phyloP scores from a whole-genome alignment of 768 basidiomycete species.

The Gelatoporia subvermispora region DNA sequence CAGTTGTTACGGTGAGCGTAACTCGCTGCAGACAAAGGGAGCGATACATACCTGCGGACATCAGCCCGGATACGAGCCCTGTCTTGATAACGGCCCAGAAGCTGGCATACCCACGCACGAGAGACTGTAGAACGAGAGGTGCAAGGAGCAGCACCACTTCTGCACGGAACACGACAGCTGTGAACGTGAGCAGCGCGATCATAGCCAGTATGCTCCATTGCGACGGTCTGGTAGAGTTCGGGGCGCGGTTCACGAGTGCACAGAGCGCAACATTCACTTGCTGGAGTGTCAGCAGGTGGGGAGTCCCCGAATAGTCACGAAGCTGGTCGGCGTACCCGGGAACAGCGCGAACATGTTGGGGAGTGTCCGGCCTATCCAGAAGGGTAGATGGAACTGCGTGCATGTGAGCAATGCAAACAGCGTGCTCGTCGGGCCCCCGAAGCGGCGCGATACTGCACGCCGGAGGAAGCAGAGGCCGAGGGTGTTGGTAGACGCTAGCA shows the following conservation, averaged over 20 bases:
- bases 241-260: conserved; percentile 40
- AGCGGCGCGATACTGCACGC: conserved; percentile 56
- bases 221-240: conserved; percentile 36
- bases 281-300: background rate
- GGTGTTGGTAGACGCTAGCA: conserved; percentile 64
- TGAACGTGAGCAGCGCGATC: conserved; percentile 58
- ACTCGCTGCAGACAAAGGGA: background rate
- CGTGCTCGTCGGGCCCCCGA: conserved; percentile 51
- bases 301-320: background rate
- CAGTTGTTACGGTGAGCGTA: background rate
- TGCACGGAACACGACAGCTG: conserved; percentile 70
- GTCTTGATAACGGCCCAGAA: conserved; percentile 41
- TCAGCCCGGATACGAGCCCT: conserved; percentile 43
- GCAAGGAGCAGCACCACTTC: conserved; percentile 70
- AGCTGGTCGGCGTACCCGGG: conserved; percentile 46
- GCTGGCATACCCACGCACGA: conserved; percentile 38
- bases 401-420: conserved; percentile 67
- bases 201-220: conserved; percentile 32
- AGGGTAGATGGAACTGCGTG: conserved; percentile 87
- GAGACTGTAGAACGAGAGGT: conserved; percentile 52
- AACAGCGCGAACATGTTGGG: conserved; percentile 92
- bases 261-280: conserved; percentile 61
- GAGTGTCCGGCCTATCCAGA: conserved; percentile 90
- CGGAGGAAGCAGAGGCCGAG: conserved; percentile 58
- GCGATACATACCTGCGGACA: conserved; percentile 47